Base-by-base conservation (phyloP, 768 basidiomycete genomes). In the Rossbeevera mucosa region DNA sequence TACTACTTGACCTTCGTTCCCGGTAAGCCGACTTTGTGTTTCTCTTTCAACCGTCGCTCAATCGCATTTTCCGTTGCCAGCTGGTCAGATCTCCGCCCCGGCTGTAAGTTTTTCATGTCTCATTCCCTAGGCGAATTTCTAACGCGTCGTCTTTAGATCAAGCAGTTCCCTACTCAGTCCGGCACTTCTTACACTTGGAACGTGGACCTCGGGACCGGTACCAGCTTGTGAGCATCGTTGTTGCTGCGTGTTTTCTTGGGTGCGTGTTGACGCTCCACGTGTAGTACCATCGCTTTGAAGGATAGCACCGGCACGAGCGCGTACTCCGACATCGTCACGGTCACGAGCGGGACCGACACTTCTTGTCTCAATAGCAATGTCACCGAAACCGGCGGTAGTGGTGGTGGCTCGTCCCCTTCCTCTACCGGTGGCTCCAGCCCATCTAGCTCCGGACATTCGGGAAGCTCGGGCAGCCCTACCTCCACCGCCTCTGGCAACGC, bases 1-100 rank as follows among this genome's bases (percentile, higher is more conserved):
- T 89, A 77, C 69, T 90, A 72, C 64, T 51, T 88, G 46, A 71
- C 79, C 9, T 57, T 86, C 47, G 58, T 86, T 36, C 87, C 86
- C 44, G 82, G 86, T 87, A 56, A 28, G 78, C 57, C 9, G 5
- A 0, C 0, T 1, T 0, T 0, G 3, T 5, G 22, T 30, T 13
- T 9, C 9, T 41, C 3, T 26, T 22, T 22, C 7, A 8, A 4
- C 14, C 21, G 20, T 30, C 11, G 6, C 45, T 28, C 16, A 25
- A 46, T 24, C 13, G 16, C n/a, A 4, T 25, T 29, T 29, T 18
- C 40, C 53, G 26, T 43, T 18, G 45, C 20, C 56, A 87, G 86
- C 75, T 54, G 80, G 78, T 21, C 81, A 86, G 57, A 56, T 76
- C 0, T 42, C 67, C 18, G 81, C 80, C 1, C 5, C 76, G 44